These are phyloP conservation scores for Cochlearia excelsa DNA, from an alignment of 345 rosid genomes.

Conservation along the genomic window DNA sequence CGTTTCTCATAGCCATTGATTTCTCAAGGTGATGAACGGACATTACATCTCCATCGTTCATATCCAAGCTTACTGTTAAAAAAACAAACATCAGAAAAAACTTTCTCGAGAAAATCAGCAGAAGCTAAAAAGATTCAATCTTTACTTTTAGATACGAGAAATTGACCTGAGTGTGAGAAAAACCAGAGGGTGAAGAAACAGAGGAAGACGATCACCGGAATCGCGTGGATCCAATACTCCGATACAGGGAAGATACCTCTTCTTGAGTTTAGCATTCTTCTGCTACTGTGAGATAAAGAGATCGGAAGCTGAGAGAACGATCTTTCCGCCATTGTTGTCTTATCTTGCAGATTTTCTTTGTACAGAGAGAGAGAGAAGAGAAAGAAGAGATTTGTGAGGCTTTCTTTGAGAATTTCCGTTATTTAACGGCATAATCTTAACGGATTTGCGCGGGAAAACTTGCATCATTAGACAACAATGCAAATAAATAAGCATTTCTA, in stretches of 20 bases:
- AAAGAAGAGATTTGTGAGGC: not conserved
- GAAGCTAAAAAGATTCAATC: not conserved
- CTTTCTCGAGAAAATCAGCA: slow-evolving; percentile 4
- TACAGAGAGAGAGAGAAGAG: not conserved
- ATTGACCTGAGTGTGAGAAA: slow-evolving; percentile 31
- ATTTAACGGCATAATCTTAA: slow-evolving; percentile 10
- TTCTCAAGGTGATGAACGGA: slow-evolving; percentile 24
- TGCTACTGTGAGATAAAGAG: slow-evolving; percentile 31
- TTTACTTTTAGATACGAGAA: not conserved
- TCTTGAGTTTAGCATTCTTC: slow-evolving; percentile 23
- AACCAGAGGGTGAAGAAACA: slow-evolving; percentile 65
- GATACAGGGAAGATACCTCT: slow-evolving; percentile 30
- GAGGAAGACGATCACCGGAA: slow-evolving; percentile 48
- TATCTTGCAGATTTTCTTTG: slow-evolving; percentile 17
- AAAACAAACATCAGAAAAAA: not conserved
- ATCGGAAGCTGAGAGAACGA: slow-evolving; percentile 37
- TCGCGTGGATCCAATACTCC: slow-evolving; percentile 43
- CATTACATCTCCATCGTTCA: slow-evolving; percentile 30
- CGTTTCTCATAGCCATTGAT: slow-evolving; percentile 19
- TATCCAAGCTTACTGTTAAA: slow-evolving; percentile 27
- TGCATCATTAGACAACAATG: not conserved
- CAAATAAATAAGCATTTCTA: slow-evolving; percentile 29
- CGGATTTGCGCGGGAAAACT: slow-evolving; percentile 28
- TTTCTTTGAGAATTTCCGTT: slow-evolving; percentile 7
- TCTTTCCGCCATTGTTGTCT: slow-evolving; percentile 37